These are phyloP conservation scores for Hypomyces rosellus DNA, from an alignment of 2,329 filamentous ascomycete species.

Conservation along the genomic window DNA sequence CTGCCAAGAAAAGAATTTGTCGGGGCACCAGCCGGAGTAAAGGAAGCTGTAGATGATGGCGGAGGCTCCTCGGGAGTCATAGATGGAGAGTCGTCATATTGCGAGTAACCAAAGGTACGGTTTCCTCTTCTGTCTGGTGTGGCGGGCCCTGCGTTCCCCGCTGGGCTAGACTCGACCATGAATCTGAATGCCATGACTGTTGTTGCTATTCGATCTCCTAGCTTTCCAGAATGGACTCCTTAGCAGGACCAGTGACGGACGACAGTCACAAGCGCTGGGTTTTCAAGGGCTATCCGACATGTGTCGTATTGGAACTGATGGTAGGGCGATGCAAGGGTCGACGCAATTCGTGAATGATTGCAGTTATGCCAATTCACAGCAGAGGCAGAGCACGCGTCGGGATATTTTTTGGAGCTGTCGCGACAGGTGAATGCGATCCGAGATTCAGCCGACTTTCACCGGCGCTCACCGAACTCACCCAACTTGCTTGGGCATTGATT, in stretches of 20 bases:
- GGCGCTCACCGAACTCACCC: not conserved
- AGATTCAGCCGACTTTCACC: constrained; percentile 12
- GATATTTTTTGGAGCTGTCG: constrained; percentile 15
- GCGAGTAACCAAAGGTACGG: constrained; percentile 29
- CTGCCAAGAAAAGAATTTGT: constrained; percentile 49
- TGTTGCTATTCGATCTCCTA: constrained; percentile 3
- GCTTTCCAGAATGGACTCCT: not conserved
- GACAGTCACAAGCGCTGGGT: constrained; percentile 4
- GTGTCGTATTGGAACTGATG: not conserved
- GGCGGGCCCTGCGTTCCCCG: constrained; percentile 38
- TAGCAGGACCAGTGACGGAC: not conserved
- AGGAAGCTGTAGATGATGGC: constrained; percentile 46
- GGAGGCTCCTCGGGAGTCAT: constrained; percentile 49
- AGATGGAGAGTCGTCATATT: constrained; percentile 40
- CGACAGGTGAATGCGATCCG: constrained; percentile 10
- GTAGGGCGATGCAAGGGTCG: not conserved
- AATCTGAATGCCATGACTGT: constrained; percentile 35
- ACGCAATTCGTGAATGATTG: constrained; percentile 1
- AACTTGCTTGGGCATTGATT: too few relatives aligned
- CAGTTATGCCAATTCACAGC: constrained; percentile 3
- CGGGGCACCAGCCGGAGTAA: constrained; percentile 51
- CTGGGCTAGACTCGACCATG: constrained; percentile 38
- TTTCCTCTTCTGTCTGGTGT: constrained; percentile 41
- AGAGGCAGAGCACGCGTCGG: constrained; percentile 14
- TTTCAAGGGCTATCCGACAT: not conserved